phyloP scores from a whole-genome alignment of 140 eudicot genomes.

The Flaveria floridana region DNA sequence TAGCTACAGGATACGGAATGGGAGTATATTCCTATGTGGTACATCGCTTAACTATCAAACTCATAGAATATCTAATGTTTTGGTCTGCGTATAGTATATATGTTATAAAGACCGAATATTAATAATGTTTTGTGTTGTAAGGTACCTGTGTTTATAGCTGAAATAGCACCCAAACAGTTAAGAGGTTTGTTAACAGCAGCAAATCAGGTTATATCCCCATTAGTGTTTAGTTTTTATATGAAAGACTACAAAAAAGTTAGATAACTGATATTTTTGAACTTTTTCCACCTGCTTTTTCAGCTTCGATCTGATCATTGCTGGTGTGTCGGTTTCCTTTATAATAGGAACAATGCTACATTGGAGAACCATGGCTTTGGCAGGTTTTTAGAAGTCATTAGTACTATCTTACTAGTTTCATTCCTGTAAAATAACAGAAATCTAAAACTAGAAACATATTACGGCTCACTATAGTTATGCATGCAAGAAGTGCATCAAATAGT shows the following conservation, averaged over 20 bases:
- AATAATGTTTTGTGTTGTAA: conserved; percentile 27
- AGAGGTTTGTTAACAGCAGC: conserved; percentile 84
- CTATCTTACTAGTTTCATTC: neutral
- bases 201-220: conserved; percentile 52
- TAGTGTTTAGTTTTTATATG: conserved; percentile 1
- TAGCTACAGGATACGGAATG: conserved; percentile 91
- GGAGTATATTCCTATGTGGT: conserved; percentile 94
- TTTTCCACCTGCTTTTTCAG: conserved; percentile 41
- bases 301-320: conserved; percentile 62
- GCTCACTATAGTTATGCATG: neutral
- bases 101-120: neutral
- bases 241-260: neutral
- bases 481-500: neutral
- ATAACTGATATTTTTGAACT: neutral
- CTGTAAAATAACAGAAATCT: neutral
- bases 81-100: conserved; percentile 11
- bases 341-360: conserved; percentile 69
- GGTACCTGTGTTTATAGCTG: conserved; percentile 75
- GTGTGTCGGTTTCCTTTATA: conserved; percentile 68
- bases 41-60: conserved; percentile 26
- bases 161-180: conserved; percentile 76
- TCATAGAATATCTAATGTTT: neutral
- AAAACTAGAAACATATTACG: neutral
- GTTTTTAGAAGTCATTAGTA: conserved; percentile 30
- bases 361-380: conserved; percentile 80